Percentiles rank a stretch among this genome's conserved stretches.
phyloP scores from a whole-genome alignment of 441 rosid species.

The Syzygium syzygioides region DNA sequence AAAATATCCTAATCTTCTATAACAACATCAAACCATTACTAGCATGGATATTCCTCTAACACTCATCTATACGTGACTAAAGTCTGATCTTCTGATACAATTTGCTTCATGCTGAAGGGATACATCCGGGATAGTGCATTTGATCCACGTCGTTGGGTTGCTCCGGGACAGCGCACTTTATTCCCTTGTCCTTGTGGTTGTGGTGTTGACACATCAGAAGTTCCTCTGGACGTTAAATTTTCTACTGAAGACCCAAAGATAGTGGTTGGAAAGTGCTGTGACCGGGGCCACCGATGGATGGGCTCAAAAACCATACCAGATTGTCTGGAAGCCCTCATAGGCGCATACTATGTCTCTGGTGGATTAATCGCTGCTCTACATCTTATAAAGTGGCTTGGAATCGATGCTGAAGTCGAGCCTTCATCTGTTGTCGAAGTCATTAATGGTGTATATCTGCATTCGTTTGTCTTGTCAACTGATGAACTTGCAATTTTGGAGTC shows the following conservation, averaged over 20 bases:
- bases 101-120: conserved; percentile 36
- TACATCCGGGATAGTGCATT: conserved; percentile 76
- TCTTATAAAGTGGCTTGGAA: conserved; percentile 80
- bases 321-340: conserved; percentile 85
- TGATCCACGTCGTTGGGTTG: conserved; percentile 91
- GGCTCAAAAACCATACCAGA: conserved; percentile 83
- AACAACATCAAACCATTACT: neutral
- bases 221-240: conserved; percentile 62
- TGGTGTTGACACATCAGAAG: conserved; percentile 56
- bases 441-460: conserved; percentile 33
- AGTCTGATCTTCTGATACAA: neutral
- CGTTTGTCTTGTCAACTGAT: conserved; percentile 33
- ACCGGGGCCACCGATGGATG: conserved; percentile 88
- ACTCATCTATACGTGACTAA: neutral
- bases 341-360: conserved; percentile 73
- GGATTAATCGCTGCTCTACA: conserved; percentile 64
- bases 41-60: neutral
- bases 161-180: conserved; percentile 71
- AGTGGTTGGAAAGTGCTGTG: conserved; percentile 61
- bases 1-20: neutral
- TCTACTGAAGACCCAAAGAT: conserved; percentile 40
- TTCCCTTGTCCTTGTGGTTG: conserved; percentile 62
- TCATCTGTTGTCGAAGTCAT: conserved; percentile 40
- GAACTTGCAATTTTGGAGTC: conserved; percentile 51
- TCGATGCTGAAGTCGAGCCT: conserved; percentile 46